Base-by-base conservation (phyloP, 495 filamentous ascomycete genomes). In the Xylaria venustula region DNA sequence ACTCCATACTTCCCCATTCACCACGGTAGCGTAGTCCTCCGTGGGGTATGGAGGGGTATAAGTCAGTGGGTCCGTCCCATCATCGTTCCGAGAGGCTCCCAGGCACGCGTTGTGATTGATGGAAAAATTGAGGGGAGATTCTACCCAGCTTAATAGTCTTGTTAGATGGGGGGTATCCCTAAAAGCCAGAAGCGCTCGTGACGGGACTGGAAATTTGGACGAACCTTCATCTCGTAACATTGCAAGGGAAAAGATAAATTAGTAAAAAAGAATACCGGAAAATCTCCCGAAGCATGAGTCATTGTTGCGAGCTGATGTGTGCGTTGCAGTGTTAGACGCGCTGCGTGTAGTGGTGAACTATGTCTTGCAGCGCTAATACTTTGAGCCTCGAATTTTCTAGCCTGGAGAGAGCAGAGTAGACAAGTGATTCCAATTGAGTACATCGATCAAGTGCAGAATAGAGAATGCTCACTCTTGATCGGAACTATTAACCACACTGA, bases 21-120 rank as follows among this genome's bases (percentile, higher is more conserved):
- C 46, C 25, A 34, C 19, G n/a, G 17, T 45, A 52, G 19, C 23
- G 47, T 59, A 47, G 34, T 45, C 19, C 8, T 52, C 57, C 57
- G 49, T 60, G 49, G 62, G 62, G 62, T 54, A 30, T 34, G 40
- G 62, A 55, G 62, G 62, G 55, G 56, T 60, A 54, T 20, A 28
- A 30, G 23, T 25, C 36, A 2, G 34, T 22, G 56, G 57, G 17
- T 42, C 48, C 57, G 36, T 52, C 23, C 36, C 56, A 52, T 60
- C 47, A 52, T 52, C 57, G 22, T 26, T 60, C 47, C 56, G 56
- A 60, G 19, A 7, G 25, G n/a, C 36, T 25, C 9, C 23, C 5
- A 44, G 50, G 19, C 30, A 14, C 19, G 56, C 17, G 47, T 37
- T 64, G 20, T 73, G 73, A 75, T 74, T 75, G 73, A 70, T 67